Evolutionary conservation across 164 flowering plant genomes (phyloP), one percentile per base, ranked within the genome.

Genomic region (Umbellularia californica): DNA sequence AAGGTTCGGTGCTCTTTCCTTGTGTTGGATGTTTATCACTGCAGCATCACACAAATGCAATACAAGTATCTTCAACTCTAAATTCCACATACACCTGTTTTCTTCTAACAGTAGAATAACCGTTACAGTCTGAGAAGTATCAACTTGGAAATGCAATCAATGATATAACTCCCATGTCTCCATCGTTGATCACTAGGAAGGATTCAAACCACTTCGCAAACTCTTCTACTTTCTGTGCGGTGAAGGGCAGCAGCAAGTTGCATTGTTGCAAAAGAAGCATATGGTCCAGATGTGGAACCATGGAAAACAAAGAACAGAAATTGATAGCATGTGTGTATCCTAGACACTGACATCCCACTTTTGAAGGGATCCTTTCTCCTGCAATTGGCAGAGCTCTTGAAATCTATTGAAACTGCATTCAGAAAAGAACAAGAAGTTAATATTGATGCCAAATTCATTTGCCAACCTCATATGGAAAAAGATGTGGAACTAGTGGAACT

Each of bases 381-480:
- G 64, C 58, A 70, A 60, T 25, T 72, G 74, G 79, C 90, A 86
- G 52, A 88, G 83, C 72, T 81, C 85, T 79, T 87, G 77, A 71
- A 89, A 89, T 74, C 83, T 83, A 50, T 69, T 68, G 58, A 89
- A 81, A 58, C 90, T 88, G 85, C 84, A 81, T 73, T 64, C 65
- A 51, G 68, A 3, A 23, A 69, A 17, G 10, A 69, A 11, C n/a
- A 20, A 70, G n/a, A 70, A 30, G 10, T 15, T 67, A 65, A 11
- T 28, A 25, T 30, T 19, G 19, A 30, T 3, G 69, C 47, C 2
- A 64, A 64, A 22, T 12, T 64, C 60, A 55, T 55, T 35, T 35
- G 7, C 47, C 10, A 7, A 7, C 47, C 47, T 6, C 1, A 10
- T 6, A 35, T 35, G 47, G 47, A 3, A 35, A 35, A 35, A 41